Evolutionary conservation across 2,329 filamentous ascomycete genomes (phyloP).

Genomic region (Leptographium flavum): DNA sequence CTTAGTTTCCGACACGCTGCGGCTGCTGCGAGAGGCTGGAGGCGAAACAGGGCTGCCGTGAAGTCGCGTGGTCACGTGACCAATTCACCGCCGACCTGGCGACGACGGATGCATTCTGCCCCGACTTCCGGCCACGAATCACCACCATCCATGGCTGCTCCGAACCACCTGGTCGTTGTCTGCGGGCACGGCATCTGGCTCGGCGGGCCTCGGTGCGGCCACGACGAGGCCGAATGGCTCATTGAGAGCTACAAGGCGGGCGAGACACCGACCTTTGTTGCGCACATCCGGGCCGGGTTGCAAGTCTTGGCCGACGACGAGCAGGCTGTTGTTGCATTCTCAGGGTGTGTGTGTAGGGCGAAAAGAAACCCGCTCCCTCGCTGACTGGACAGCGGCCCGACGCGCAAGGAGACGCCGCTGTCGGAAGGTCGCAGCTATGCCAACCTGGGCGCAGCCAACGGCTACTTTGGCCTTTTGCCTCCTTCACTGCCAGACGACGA

Average conservation of each 20-base stretch:
- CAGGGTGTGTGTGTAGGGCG: slow-evolving; percentile 37
- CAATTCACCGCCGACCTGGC: neutral
- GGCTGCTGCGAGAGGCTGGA: slow-evolving; percentile 16
- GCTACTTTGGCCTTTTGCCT: slow-evolving; percentile 27
- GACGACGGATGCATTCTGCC: neutral
- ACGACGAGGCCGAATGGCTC: slow-evolving; percentile 50
- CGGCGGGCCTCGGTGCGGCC: slow-evolving; percentile 38
- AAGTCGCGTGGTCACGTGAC: neutral
- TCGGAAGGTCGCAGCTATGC: slow-evolving; percentile 53
- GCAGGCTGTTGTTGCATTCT: slow-evolving; percentile 49
- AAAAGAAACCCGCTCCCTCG: neutral
- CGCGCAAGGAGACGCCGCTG: slow-evolving; percentile 37
- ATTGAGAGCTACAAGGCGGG: slow-evolving; percentile 65
- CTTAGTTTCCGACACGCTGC: slow-evolving; percentile 29
- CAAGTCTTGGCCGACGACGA: slow-evolving; percentile 30
- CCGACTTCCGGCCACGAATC: neutral
- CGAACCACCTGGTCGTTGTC: slow-evolving; percentile 54
- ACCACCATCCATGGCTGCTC: slow-evolving; percentile 7
- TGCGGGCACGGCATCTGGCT: slow-evolving; percentile 75
- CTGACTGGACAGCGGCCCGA: slow-evolving; percentile 39
- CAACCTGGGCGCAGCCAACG: slow-evolving; percentile 32
- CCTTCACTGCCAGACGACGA: neutral
- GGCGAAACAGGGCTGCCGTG: slow-evolving; percentile 7
- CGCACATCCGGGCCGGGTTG: slow-evolving; percentile 57
- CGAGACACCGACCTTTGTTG: slow-evolving; percentile 67